Evolutionary conservation across 495 filamentous ascomycete species (phyloP).

Genomic region (Rusavskia elegans): DNA sequence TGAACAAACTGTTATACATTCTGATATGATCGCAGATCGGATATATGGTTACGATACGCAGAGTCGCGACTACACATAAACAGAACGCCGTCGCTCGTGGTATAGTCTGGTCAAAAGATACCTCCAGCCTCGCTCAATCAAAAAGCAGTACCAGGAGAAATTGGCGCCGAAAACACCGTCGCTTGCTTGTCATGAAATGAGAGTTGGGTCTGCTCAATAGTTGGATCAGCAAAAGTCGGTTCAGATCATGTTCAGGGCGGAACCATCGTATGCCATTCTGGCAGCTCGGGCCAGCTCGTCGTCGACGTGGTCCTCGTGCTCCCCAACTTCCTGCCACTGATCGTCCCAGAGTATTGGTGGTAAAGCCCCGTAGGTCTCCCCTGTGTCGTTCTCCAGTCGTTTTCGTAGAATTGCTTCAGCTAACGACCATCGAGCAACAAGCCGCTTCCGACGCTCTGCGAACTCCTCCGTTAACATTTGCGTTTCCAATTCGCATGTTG

Average conservation of each 20-base stretch:
- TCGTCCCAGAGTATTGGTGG: slow-evolving; percentile 15
- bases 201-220: too few species aligned
- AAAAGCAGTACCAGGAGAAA: too few species aligned
- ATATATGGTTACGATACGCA: too few species aligned
- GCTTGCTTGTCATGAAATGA: too few species aligned
- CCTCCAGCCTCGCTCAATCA: too few species aligned
- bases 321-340: slow-evolving; percentile 1
- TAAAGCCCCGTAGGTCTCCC: slow-evolving; percentile 32
- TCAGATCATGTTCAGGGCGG: not conserved
- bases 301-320: slow-evolving; percentile 1
- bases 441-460: slow-evolving; percentile 28
- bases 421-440: slow-evolving; percentile 45
- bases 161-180: too few species aligned
- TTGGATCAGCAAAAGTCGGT: not conserved
- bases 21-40: too few species aligned
- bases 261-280: not conserved
- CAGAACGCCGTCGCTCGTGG: too few species aligned
- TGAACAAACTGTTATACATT: too few species aligned
- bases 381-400: slow-evolving; percentile 36
- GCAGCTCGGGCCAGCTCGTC: not conserved
- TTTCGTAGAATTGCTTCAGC: slow-evolving; percentile 45
- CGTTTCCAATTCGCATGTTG: slow-evolving; percentile 33
- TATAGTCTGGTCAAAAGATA: too few species aligned
- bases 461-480: slow-evolving; percentile 30
- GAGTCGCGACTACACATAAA: too few species aligned